Conservation (phyloP, 148 eudicot genomes). For the Heliosperma pusillum region DNA sequence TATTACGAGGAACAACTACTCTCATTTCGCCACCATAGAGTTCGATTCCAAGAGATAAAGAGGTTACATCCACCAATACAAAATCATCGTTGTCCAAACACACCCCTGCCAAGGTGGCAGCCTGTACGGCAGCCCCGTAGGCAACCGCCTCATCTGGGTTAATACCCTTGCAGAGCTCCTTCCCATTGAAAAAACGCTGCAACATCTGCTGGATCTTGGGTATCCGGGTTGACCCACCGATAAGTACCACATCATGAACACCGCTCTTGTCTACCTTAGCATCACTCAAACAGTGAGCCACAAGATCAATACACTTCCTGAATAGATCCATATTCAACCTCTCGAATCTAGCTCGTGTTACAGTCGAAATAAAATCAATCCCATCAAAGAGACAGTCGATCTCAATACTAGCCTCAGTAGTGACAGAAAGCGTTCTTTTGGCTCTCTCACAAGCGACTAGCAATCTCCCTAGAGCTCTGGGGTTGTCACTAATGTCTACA, state of each 20-base stretch:
- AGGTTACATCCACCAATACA: slow-evolving; percentile 6
- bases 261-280: slow-evolving; percentile 15
- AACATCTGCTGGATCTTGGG: slow-evolving; percentile 21
- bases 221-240: slow-evolving; percentile 27
- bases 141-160: slow-evolving; percentile 15
- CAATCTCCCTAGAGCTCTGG: slow-evolving; percentile 13
- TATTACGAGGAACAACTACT: neutral
- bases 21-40: neutral
- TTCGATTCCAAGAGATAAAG: slow-evolving; percentile 11
- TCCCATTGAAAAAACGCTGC: slow-evolving; percentile 10
- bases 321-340: slow-evolving; percentile 11
- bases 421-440: slow-evolving; percentile 3
- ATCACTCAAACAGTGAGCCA: slow-evolving; percentile 10
- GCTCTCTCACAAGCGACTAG: slow-evolving; percentile 13
- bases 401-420: slow-evolving; percentile 7
- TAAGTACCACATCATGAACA: slow-evolving; percentile 23
- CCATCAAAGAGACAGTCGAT: slow-evolving; percentile 7
- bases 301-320: slow-evolving; percentile 3
- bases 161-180: slow-evolving; percentile 14
- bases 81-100: neutral
- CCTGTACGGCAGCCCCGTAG: slow-evolving; percentile 8
- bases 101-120: neutral
- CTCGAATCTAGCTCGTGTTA: slow-evolving; percentile 8
- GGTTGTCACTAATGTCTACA: neutral
- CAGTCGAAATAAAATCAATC: neutral